Percentiles rank a stretch among this genome's conserved stretches.
These are phyloP conservation scores for Akanthomyces dipterigenus DNA, from an alignment of 2,329 filamentous ascomycete species.

Conservation along the genomic window DNA sequence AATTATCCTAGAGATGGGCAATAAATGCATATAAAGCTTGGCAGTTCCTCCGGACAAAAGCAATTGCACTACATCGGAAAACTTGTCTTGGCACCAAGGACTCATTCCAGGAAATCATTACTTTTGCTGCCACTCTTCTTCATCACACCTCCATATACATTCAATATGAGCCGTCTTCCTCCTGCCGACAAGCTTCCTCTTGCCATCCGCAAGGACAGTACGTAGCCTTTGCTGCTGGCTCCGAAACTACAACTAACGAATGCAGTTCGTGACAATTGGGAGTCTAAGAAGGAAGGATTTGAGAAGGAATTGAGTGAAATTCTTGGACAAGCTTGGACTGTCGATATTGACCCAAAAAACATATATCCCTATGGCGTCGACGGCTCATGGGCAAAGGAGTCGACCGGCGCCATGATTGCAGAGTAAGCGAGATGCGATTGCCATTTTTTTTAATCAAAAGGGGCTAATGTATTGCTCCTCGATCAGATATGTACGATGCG, in stretches of 20 bases:
- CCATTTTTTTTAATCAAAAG: too few species aligned
- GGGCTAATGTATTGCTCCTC: background rate
- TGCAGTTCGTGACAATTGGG: conserved; percentile 46
- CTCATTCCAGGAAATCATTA: background rate
- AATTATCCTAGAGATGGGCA: background rate
- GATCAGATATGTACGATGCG: conserved; percentile 38
- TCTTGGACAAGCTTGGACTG: conserved; percentile 43
- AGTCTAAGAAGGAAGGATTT: conserved; percentile 37
- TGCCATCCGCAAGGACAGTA: conserved; percentile 45
- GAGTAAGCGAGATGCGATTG: conserved; percentile 25
- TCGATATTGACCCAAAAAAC: conserved; percentile 39
- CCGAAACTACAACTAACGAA: background rate
- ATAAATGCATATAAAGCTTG: background rate
- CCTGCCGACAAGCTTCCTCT: conserved; percentile 45
- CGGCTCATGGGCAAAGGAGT: conserved; percentile 33
- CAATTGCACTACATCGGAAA: too few species aligned
- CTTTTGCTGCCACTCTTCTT: background rate
- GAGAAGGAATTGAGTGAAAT: conserved; percentile 37
- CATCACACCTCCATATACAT: background rate
- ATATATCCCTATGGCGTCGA: conserved; percentile 41
- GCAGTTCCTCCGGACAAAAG: background rate
- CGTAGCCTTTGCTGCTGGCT: conserved; percentile 11
- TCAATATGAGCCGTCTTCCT: conserved; percentile 25
- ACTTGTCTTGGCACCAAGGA: background rate
- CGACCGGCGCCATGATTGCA: conserved; percentile 37